Evolutionary conservation across 2,329 filamentous ascomycete genomes (phyloP).

Genomic region (Teratosphaeria gauchensis): DNA sequence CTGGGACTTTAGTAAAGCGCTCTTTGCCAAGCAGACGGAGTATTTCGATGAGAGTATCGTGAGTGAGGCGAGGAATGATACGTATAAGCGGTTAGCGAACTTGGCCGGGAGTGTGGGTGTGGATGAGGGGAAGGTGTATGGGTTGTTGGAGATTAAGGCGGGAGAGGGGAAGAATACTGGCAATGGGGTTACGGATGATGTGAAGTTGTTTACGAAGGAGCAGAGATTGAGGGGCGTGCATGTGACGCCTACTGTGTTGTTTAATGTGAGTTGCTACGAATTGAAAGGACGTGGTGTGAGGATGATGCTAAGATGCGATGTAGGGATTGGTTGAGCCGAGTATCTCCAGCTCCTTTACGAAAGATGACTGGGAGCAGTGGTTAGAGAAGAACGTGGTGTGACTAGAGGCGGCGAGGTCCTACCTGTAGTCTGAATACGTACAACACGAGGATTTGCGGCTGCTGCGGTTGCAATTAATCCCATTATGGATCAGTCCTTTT

Average conservation of each 20-base stretch:
- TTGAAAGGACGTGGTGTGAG: background rate
- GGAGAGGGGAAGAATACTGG: conserved; percentile 61
- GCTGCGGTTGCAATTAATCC: no score
- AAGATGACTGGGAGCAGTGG: conserved; percentile 80
- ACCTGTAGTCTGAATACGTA: background rate
- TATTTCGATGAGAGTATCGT: conserved; percentile 84
- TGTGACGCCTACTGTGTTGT: conserved; percentile 82
- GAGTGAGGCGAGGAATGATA: conserved; percentile 72
- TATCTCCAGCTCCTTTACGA: conserved; percentile 69
- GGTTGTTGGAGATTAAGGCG: conserved; percentile 60
- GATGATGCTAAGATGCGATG: conserved; percentile 6
- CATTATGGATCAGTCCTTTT: no score
- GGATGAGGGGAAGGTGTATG: conserved; percentile 59
- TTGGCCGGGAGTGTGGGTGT: conserved; percentile 63
- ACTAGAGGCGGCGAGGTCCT: conserved; percentile 10
- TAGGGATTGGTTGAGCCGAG: conserved; percentile 62
- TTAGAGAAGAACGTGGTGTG: conserved; percentile 55
- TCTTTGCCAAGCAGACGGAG: conserved; percentile 60
- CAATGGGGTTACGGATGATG: conserved; percentile 72
- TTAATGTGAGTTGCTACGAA: conserved; percentile 49
- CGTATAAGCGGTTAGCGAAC: conserved; percentile 68
- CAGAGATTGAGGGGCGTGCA: conserved; percentile 63
- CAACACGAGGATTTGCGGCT: no score
- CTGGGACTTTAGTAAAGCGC: conserved; percentile 64
- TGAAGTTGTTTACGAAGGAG: conserved; percentile 76